These are phyloP conservation scores for Lactarius evosmus DNA, from an alignment of 768 basidiomycete genomes.

Conservation along the genomic window DNA sequence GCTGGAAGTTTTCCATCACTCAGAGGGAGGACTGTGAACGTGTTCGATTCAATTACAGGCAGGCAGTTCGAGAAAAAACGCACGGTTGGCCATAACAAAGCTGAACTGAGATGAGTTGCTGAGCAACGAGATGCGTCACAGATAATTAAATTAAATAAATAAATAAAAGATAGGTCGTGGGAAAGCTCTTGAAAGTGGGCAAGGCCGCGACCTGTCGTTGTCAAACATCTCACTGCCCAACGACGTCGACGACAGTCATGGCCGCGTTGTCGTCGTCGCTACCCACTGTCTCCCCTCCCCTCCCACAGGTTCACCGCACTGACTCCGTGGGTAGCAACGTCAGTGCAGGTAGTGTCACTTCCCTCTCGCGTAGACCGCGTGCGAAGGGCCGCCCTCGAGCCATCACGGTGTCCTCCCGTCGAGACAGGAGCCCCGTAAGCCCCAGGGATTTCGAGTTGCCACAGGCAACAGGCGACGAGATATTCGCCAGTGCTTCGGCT, in stretches of 20 bases:
- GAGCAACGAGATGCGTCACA: neutral
- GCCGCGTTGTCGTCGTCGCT: slow-evolving; percentile 35
- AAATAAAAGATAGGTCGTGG: slow-evolving; percentile 9
- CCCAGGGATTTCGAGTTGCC: slow-evolving; percentile 23
- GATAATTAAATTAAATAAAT: neutral
- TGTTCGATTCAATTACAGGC: neutral
- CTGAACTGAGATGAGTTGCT: neutral
- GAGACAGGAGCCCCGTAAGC: slow-evolving; percentile 32
- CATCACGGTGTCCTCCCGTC: slow-evolving; percentile 29
- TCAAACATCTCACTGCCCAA: slow-evolving; percentile 23
- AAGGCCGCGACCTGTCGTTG: slow-evolving; percentile 12
- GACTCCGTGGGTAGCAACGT: slow-evolving; percentile 34
- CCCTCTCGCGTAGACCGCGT: slow-evolving; percentile 35
- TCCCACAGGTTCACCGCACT: slow-evolving; percentile 31
- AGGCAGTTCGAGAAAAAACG: neutral
- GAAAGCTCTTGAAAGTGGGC: slow-evolving; percentile 16
- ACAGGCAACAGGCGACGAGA: slow-evolving; percentile 19
- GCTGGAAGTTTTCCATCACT: slow-evolving; percentile 70
- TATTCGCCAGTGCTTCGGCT: slow-evolving; percentile 24
- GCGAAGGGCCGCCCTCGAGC: slow-evolving; percentile 32
- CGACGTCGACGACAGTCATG: slow-evolving; percentile 32
- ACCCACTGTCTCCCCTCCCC: slow-evolving; percentile 24
- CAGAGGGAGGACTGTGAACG: slow-evolving; percentile 55
- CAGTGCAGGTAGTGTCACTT: slow-evolving; percentile 29
- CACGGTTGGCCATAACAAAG: slow-evolving; percentile 2